Evolutionary conservation across 768 basidiomycete species (phyloP).

Genomic region (Porpolomopsis calyptriformis): DNA sequence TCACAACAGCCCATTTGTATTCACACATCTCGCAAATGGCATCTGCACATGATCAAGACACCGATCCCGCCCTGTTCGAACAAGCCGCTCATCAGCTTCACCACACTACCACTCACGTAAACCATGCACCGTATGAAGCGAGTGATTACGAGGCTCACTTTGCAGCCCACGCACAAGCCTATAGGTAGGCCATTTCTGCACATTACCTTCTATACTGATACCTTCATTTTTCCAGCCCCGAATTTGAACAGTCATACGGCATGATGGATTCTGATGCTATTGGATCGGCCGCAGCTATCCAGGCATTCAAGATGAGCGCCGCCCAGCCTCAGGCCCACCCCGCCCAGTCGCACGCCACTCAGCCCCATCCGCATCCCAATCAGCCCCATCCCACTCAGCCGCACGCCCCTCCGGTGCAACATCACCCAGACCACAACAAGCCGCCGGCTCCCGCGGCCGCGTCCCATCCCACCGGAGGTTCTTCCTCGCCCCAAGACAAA

Average conservation of each 20-base stretch:
- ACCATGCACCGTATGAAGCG: not conserved
- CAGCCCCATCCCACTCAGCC: not conserved
- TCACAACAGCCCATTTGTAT: not conserved
- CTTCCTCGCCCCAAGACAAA: conserved; percentile 1
- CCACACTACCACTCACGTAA: not conserved
- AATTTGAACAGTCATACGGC: not conserved
- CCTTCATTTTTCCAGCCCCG: not conserved
- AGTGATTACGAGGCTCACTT: not conserved
- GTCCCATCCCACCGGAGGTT: not conserved
- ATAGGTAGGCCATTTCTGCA: not conserved
- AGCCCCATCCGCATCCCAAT: not conserved
- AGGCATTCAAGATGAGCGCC: conserved; percentile 2
- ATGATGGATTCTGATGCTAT: conserved; percentile 1
- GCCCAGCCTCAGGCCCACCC: not conserved
- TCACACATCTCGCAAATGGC: not conserved
- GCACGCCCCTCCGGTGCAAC: not conserved
- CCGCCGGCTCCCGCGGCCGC: not conserved
- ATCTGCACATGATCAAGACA: not conserved
- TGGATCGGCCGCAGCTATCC: not conserved
- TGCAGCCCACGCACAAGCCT: not conserved
- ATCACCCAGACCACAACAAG: too few relatives aligned
- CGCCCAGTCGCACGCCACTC: not conserved
- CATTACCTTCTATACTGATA: not conserved
- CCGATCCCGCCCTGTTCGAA: not conserved
- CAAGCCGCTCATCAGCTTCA: not conserved